Base-by-base conservation (phyloP, 768 basidiomycete species). In the Erythrobasidium yunnanense region DNA sequence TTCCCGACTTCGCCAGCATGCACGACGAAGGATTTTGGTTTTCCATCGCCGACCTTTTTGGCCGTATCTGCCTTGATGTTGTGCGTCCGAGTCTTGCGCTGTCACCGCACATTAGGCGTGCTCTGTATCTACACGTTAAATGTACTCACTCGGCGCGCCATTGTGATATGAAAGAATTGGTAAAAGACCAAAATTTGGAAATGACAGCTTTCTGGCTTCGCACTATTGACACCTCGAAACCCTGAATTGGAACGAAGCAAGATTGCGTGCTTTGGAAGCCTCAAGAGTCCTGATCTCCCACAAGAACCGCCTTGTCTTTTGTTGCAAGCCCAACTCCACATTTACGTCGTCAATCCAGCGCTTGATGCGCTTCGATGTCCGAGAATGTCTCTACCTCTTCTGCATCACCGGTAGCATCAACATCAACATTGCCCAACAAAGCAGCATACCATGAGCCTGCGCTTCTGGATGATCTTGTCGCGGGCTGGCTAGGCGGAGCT, bases 1-100 rank as follows among this genome's bases (percentile, higher is more conserved):
- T 82, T 80, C 20, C 95, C 93, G 30, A 97, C 91, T 65, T 85
- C 84, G 42, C 95, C 95, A 78, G 92, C 89, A 76, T 92, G 93
- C 75, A 99, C 88, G 66, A 99, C 87, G 73, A 99, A 97, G 0
- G 90, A 91, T 78, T 88, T 93, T 75, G 52, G 66, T 20, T 7
- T 62, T 25, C 55, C 67, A 33, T 49, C 46, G 45, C 55, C 54
- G 27, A 53, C 46, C 17, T 55, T 53, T 18, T 52, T 46, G 3
- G 68, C 38, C 4, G 34, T 53, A 23, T 57, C 55, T 17, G 67
- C 67, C 29, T 55, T 47, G 27, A 70, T 18, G 15, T 65, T 57
- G 63, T 73, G 73, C 4, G 73, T 73, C 45, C 73, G 70, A 7
- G 65, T 72, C 70, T 73, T 73, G 35, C 65, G 46, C 25, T 54